Evolutionary conservation across 2,329 filamentous ascomycete species (phyloP), one percentile per base, ranked within the genome.

Genomic region (Clonostachys rosea): DNA sequence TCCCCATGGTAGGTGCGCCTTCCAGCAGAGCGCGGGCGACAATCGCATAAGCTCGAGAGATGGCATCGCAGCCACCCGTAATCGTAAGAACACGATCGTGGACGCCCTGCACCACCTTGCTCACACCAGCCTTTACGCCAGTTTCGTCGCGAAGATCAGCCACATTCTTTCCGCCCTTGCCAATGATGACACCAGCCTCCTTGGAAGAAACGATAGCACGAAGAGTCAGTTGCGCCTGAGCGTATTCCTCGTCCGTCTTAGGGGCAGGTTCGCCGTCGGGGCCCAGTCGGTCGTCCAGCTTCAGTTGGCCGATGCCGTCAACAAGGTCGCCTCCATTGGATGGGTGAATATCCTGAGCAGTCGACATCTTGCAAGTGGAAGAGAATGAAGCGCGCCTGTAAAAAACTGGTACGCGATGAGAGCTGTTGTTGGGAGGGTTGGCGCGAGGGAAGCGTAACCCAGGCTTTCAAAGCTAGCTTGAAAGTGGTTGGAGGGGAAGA

Each of bases 171-270:
- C 94, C 94, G 49, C 87, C 91, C 75, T 99, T 99, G 69, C 94
- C 94, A 68, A 99, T 99, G 69, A 99, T 97, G 60, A 99, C 91
- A 63, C 94, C 94, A 50, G 94, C 94, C 73, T 99, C 94, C 75
- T 97, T 97, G 67, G 94, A 96, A 34, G 94, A 96, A 56, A 99
- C 94, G 65, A 99, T 96, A 59, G 94, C 94, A 66, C 94, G 89
- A 54, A 99, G 83, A 52, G 94, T 99, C 61, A 99, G 79, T 70
- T 95, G 89, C 45, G 91, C 84, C 66, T 91, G 83, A 45, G 90
- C 91, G 65, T 99, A 99, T 70, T 99, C 94, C 66, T 97, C 91
- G 59, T 99, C 94, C 49, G 92, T 95, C 75, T 92, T 94, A 60
- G 90, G 92, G 50, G 81, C 80, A 52, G 82, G 80, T 59, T 92